Evolutionary conservation across 352 stramenopile species (phyloP), one percentile per base, ranked within the genome.

Genomic region (Elongisporangium anandrum): DNA sequence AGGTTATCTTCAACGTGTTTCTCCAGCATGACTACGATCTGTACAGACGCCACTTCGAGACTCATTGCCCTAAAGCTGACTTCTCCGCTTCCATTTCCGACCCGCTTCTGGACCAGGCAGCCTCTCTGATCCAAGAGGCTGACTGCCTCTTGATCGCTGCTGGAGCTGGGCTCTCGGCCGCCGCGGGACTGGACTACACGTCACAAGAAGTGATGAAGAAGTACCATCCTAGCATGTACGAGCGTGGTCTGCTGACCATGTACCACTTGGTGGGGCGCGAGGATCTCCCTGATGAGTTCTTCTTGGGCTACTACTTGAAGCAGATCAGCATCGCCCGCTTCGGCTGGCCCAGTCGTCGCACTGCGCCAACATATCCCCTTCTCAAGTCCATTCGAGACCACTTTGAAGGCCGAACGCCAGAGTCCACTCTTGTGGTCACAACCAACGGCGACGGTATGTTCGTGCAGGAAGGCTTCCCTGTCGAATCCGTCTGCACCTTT

Each of bases 371-470:
- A 15, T 88, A 87, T 54, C 34, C 70, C 50, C 66, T 77, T 52
- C 57, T 88, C 17, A 75, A 86, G 48, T 47, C 65, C 3, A 77
- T 92, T 23, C 64, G 66, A 16, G 63, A 83, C 10, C 45, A 57
- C 10, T 73, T 85, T 16, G 72, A 85, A 49, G 56, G 4, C 2
- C 59, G 60, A 21, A 19, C 51, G 2, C 6, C 50, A 2, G 63
- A 71, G 10, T 84, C 76, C 13, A 72, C 78, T 8, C 90, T 89
- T 57, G 68, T 92, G 19, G 65, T 73, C n/a, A 92, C 82, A 0
- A 84, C 71, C 54, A 90, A 92, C 24, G 82, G 74, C 5, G 82
- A 90, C 60, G 74, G 79, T 3, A 83, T 86, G 73, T 92, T 92
- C 54, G 82, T 85, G 38, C 80, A 88, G 38, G 76, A 83, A 59